Evolutionary conservation across 208 protist genomes (phyloP).

Genomic region (Perkinsela sp.): DNA sequence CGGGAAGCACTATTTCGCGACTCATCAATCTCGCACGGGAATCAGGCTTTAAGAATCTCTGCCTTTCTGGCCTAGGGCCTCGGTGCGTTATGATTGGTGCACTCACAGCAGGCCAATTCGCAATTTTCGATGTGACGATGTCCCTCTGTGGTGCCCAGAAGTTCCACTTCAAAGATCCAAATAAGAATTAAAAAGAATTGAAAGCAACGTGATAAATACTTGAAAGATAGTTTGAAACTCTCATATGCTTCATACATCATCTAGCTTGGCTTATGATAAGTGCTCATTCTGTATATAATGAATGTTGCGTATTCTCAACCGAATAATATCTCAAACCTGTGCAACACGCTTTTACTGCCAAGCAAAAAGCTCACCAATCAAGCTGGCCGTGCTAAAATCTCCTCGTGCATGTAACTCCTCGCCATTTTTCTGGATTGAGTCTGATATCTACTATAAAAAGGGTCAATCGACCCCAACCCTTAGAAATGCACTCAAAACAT

Average conservation of each 20-base stretch:
- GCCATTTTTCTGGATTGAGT: not conserved
- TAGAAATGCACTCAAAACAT: not conserved
- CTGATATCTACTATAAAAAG: not conserved
- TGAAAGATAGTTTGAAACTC: not conserved
- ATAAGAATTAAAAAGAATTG: not conserved
- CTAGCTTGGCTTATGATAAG: not conserved
- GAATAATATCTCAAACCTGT: too few species aligned
- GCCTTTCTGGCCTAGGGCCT: slow-evolving; percentile 59
- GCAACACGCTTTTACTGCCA: too few species aligned
- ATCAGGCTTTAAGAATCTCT: slow-evolving; percentile 41
- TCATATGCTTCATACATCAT: not conserved
- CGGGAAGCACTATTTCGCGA: slow-evolving; percentile 24
- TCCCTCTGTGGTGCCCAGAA: slow-evolving; percentile 6
- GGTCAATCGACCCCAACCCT: not conserved
- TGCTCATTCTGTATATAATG: not conserved
- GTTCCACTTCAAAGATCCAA: slow-evolving; percentile 8
- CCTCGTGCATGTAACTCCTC: too few species aligned
- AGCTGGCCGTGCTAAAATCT: too few species aligned
- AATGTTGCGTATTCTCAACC: not conserved
- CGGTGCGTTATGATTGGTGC: slow-evolving; percentile 87
- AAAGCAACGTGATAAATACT: not conserved
- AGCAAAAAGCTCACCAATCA: too few species aligned
- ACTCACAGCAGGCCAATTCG: slow-evolving; percentile 80
- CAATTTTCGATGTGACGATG: slow-evolving; percentile 63
- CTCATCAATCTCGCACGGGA: slow-evolving; percentile 23